phyloP scores from a whole-genome alignment of 768 basidiomycete species.

The Kwoniella shandongensis region DNA sequence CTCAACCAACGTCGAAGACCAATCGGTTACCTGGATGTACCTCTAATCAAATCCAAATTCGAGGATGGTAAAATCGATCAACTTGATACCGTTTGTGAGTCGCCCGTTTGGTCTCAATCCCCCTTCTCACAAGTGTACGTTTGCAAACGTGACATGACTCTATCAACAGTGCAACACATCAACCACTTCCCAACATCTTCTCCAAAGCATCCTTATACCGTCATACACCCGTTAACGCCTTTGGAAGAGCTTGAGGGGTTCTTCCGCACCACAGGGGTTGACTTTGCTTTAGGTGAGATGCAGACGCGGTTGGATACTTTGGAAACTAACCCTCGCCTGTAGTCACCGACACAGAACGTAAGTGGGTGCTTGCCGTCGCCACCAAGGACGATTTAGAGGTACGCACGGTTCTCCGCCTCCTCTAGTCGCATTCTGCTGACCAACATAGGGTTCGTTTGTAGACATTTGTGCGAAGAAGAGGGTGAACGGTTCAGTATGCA shows the following conservation, averaged over 20 bases:
- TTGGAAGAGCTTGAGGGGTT: conserved; percentile 80
- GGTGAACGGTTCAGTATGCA: too few species aligned
- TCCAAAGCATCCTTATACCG: conserved; percentile 45
- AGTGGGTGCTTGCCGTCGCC: conserved; percentile 53
- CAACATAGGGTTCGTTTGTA: too few species aligned
- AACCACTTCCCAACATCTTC: conserved; percentile 49
- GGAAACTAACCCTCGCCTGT: not conserved
- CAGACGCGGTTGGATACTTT: not conserved
- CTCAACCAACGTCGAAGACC: conserved; percentile 70
- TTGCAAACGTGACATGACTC: too few species aligned
- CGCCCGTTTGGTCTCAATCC: too few species aligned
- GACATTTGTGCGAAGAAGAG: too few species aligned
- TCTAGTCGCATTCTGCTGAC: not conserved
- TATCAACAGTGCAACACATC: too few species aligned
- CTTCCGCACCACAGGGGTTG: conserved; percentile 53
- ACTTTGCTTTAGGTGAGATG: conserved; percentile 43
- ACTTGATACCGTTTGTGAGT: conserved; percentile 66
- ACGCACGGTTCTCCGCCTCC: conserved; percentile 12
- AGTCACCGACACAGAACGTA: conserved; percentile 70
- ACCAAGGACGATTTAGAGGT: conserved; percentile 51
- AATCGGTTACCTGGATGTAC: conserved; percentile 80
- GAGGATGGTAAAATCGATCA: conserved; percentile 70
- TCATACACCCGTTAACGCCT: conserved; percentile 77
- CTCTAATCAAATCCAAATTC: conserved; percentile 72
- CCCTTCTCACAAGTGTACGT: not conserved